These are phyloP conservation scores for Oryza brachyantha DNA, from an alignment of 176 grass and related monocot genomes.

Conservation along the genomic window DNA sequence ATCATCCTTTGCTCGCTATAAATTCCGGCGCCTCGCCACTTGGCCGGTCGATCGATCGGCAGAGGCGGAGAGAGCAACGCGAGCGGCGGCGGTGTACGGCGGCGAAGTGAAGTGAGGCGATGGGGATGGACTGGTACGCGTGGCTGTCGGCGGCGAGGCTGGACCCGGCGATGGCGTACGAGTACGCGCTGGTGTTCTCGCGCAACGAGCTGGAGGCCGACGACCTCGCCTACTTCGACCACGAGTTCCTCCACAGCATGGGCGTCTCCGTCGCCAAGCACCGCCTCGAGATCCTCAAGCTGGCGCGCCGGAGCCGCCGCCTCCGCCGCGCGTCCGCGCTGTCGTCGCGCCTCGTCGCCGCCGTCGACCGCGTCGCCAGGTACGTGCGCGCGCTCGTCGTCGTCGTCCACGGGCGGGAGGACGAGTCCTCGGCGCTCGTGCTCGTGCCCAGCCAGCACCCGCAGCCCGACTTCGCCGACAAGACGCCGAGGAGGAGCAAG, in stretches of 20 bases:
- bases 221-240: slow-evolving; percentile 55
- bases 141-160: slow-evolving; percentile 53
- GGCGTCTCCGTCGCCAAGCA: slow-evolving; percentile 84
- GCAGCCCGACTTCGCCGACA: not conserved
- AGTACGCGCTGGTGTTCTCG: slow-evolving; percentile 55
- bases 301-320: slow-evolving; percentile 26
- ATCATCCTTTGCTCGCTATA: slow-evolving; percentile 8
- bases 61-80: not conserved
- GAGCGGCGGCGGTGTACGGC: not conserved
- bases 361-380: slow-evolving; percentile 29
- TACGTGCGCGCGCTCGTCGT: slow-evolving; percentile 41
- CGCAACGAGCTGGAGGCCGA: slow-evolving; percentile 68
- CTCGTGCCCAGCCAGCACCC: slow-evolving; percentile 35
- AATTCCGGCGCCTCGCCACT: not conserved
- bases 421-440: slow-evolving; percentile 39
- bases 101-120: not conserved
- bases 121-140: slow-evolving; percentile 58
- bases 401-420: slow-evolving; percentile 4
- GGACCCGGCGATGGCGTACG: slow-evolving; percentile 39
- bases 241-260: slow-evolving; percentile 81
- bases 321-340: not conserved
- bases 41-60: not conserved
- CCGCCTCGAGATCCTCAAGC: slow-evolving; percentile 74
- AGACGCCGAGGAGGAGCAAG: slow-evolving; percentile 25
- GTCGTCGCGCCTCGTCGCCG: not conserved